phyloP scores from a whole-genome alignment of 345 rosid genomes.

The Heritiera fomes region DNA sequence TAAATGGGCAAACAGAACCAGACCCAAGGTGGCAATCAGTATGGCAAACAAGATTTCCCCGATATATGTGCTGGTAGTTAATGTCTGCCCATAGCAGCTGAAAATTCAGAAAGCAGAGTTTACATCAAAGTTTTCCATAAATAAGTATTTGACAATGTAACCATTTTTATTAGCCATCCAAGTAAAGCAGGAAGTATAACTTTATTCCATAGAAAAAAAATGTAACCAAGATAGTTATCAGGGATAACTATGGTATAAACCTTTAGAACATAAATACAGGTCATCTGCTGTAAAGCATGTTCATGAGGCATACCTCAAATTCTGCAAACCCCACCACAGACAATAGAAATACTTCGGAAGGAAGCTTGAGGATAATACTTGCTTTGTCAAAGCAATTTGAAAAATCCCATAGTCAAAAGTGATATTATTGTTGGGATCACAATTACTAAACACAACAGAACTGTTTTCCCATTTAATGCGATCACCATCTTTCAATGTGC shows the following conservation, averaged over 20 bases:
- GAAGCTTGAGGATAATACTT: slow-evolving; percentile 60
- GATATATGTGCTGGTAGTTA: slow-evolving; percentile 47
- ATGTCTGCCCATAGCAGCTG: slow-evolving; percentile 60
- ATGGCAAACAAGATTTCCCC: slow-evolving; percentile 63
- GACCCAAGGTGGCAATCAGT: slow-evolving; percentile 51
- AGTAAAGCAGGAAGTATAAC: not conserved
- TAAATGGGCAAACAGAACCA: slow-evolving; percentile 65
- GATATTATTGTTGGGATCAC: slow-evolving; percentile 50
- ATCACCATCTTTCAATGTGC: slow-evolving; percentile 32
- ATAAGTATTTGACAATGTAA: not conserved
- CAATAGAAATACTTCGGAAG: slow-evolving; percentile 69
- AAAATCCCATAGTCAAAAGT: slow-evolving; percentile 69
- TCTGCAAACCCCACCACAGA: slow-evolving; percentile 95
- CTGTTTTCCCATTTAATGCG: slow-evolving; percentile 48
- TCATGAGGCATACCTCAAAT: slow-evolving; percentile 58
- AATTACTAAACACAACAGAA: slow-evolving; percentile 60
- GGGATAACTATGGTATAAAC: not conserved
- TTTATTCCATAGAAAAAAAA: not conserved
- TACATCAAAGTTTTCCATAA: not conserved
- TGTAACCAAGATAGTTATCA: not conserved
- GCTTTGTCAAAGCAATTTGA: slow-evolving; percentile 57
- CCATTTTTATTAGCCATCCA: not conserved
- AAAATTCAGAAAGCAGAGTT: slow-evolving; percentile 22
- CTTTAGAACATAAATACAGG: too few species aligned
- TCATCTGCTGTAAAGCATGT: not conserved